Conservation (phyloP, 1,139 yeast genomes). For the Wickerhamomyces sp. region DNA sequence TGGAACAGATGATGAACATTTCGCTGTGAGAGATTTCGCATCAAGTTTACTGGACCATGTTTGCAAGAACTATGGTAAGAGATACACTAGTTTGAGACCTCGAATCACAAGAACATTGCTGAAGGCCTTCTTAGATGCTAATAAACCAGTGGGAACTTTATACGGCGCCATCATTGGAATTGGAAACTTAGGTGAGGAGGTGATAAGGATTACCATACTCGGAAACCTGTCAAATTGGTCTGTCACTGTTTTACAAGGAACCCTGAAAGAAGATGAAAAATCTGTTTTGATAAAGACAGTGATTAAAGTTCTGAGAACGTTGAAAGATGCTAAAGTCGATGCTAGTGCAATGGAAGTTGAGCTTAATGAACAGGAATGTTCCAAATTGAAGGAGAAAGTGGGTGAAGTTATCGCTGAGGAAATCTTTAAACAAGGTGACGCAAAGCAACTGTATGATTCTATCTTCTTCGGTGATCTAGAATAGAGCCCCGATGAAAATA, state of each 20-base stretch:
- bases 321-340: conserved; percentile 35
- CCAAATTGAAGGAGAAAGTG: conserved; percentile 49
- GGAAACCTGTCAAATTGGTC: conserved; percentile 88
- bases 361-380: conserved; percentile 38
- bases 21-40: conserved; percentile 81
- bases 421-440: conserved; percentile 50
- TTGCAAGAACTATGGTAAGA: conserved; percentile 73
- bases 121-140: conserved; percentile 80
- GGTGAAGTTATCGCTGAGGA: conserved; percentile 56
- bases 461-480: conserved; percentile 69
- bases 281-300: conserved; percentile 43
- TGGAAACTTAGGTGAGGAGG: conserved; percentile 81
- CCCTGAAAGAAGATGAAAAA: conserved; percentile 36
- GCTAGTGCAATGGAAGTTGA: conserved; percentile 34
- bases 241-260: conserved; percentile 41
- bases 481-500: conserved; percentile 2
- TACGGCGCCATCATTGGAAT: conserved; percentile 90
- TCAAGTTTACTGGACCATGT: conserved; percentile 79
- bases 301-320: conserved; percentile 48
- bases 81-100: conserved; percentile 88
- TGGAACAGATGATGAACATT: conserved; percentile 48
- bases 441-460: conserved; percentile 52
- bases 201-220: conserved; percentile 74
- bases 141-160: conserved; percentile 79
- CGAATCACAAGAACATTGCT: conserved; percentile 89